Percentiles rank a stretch among this genome's conserved stretches.
These are phyloP conservation scores for Viola odorata DNA, from an alignment of 345 rosid species.

Conservation along the genomic window DNA sequence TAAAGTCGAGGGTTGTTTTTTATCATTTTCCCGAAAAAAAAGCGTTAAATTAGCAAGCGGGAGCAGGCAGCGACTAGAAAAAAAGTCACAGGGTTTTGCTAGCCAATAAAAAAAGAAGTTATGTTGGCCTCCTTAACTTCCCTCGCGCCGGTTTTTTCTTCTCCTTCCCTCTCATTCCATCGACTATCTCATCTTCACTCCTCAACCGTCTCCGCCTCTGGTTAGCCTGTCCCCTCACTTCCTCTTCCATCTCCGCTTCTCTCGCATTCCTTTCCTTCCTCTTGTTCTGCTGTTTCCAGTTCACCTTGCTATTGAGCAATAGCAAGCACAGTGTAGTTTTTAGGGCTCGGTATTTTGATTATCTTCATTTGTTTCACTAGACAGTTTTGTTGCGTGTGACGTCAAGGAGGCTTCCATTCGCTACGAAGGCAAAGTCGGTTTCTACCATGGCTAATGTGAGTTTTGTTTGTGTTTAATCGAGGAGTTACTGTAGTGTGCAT, in stretches of 20 bases:
- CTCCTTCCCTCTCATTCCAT: conserved; percentile 27
- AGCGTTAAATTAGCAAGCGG: too few relatives aligned
- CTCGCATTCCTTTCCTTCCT: not conserved
- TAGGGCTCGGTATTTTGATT: not conserved
- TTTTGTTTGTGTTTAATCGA: not conserved
- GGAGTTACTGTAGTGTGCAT: not conserved
- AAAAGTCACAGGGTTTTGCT: too few relatives aligned
- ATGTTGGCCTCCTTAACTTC: too few relatives aligned
- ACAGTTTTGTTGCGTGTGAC: conserved; percentile 52
- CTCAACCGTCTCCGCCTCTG: conserved; percentile 32
- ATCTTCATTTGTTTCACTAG: conserved; percentile 33
- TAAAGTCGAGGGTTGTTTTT: too few relatives aligned
- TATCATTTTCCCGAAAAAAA: too few relatives aligned
- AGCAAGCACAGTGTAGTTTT: too few relatives aligned
- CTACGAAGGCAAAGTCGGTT: conserved; percentile 25
- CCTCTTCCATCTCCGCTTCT: not conserved
- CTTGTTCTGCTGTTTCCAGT: not conserved
- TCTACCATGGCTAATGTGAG: conserved; percentile 70
- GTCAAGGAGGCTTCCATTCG: conserved; percentile 37
- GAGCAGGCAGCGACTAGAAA: too few relatives aligned
- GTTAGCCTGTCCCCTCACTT: conserved; percentile 27
- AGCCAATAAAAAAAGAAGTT: too few relatives aligned
- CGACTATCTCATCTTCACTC: conserved; percentile 27
- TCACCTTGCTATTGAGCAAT: not conserved
- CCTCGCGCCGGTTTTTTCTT: not conserved